These are phyloP conservation scores for Eutrema japonicum DNA, from an alignment of 345 rosid species.

Conservation along the genomic window DNA sequence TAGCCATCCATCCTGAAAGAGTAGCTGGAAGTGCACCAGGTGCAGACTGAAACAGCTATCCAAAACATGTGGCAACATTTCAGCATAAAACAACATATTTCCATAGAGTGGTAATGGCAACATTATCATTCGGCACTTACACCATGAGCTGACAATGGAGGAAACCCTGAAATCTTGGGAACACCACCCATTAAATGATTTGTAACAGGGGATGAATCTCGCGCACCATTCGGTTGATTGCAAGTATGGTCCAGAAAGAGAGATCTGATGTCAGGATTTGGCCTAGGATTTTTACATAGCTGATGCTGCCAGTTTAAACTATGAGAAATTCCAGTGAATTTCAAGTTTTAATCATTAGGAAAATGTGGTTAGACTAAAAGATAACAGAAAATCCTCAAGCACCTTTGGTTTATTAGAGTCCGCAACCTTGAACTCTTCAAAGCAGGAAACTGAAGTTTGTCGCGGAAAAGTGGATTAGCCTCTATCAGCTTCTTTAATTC, in stretches of 20 bases:
- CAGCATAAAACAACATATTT: slow-evolving; percentile 21
- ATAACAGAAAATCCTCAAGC: slow-evolving; percentile 18
- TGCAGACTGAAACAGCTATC: slow-evolving; percentile 74
- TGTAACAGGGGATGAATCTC: slow-evolving; percentile 76
- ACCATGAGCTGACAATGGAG: slow-evolving; percentile 60
- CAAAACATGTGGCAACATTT: slow-evolving; percentile 14
- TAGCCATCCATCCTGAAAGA: slow-evolving; percentile 87
- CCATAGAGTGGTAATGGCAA: slow-evolving; percentile 15
- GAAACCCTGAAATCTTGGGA: slow-evolving; percentile 30
- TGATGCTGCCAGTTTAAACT: slow-evolving; percentile 95
- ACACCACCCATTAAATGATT: slow-evolving; percentile 68
- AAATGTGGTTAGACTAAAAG: slow-evolving; percentile 1
- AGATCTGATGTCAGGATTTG: slow-evolving; percentile 80
- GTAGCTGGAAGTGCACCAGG: slow-evolving; percentile 68
- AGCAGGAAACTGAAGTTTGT: slow-evolving; percentile 85
- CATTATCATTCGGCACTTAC: slow-evolving; percentile 52
- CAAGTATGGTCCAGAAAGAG: slow-evolving; percentile 83
- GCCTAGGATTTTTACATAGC: slow-evolving; percentile 81
- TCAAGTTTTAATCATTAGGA: slow-evolving; percentile 11
- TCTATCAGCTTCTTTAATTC: slow-evolving; percentile 64
- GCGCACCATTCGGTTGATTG: slow-evolving; percentile 74
- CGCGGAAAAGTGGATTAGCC: slow-evolving; percentile 72
- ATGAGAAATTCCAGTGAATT: slow-evolving; percentile 36
- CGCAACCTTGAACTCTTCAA: slow-evolving; percentile 80
- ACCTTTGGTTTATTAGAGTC: slow-evolving; percentile 88